phyloP scores from a whole-genome alignment of 169 alveolate species.

The Eimeria maxima region DNA sequence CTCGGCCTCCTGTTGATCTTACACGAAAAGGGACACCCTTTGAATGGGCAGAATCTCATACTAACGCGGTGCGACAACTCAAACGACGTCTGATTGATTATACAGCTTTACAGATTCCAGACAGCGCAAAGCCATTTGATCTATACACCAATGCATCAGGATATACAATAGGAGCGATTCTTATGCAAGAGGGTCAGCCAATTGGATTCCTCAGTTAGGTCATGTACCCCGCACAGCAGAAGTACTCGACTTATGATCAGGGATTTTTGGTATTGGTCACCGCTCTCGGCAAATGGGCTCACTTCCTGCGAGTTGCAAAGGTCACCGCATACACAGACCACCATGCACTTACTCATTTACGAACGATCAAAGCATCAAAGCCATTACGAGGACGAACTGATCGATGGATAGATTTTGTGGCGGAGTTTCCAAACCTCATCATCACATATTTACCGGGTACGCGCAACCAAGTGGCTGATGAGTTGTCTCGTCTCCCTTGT shows the following conservation, averaged over 20 bases:
- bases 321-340: neutral
- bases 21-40: too few relatives aligned
- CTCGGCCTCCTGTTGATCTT: too few relatives aligned
- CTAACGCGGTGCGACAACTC: too few relatives aligned
- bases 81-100: neutral
- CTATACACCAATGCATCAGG: neutral
- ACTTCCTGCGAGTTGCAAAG: neutral
- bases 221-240: neutral
- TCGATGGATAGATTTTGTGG: neutral
- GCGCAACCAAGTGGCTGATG: too few relatives aligned
- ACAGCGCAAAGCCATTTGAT: neutral
- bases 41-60: too few relatives aligned
- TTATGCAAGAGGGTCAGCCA: neutral
- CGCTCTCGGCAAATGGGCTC: neutral
- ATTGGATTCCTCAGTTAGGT: neutral
- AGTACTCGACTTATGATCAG: neutral
- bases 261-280: neutral
- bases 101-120: neutral
- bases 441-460: neutral
- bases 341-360: neutral
- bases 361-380: neutral
- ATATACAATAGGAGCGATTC: neutral
- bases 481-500: too few relatives aligned
- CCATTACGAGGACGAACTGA: neutral
- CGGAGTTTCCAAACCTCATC: neutral